Conservation (phyloP, 805 yeast species). For the Candida vaughaniae region DNA sequence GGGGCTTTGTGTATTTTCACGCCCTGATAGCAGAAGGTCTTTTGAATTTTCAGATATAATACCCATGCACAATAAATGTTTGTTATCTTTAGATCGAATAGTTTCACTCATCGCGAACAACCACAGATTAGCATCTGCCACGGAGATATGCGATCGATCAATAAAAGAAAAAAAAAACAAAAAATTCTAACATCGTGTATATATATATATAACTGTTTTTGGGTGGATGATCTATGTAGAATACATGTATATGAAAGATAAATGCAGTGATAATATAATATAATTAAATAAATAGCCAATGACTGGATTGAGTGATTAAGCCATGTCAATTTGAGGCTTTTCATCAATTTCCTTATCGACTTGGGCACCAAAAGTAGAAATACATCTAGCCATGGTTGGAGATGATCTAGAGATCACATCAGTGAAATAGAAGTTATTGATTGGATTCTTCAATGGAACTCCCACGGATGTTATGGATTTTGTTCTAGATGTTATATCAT, state of each 20-base stretch:
- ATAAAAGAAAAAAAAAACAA: no score
- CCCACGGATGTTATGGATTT: slow-evolving; percentile 39
- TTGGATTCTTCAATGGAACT: slow-evolving; percentile 61
- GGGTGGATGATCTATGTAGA: slow-evolving; percentile 7
- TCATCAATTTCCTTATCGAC: slow-evolving; percentile 57
- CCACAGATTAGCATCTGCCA: no score
- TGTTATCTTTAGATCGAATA: no score
- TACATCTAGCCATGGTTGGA: slow-evolving; percentile 87
- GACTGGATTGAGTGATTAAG: no score
- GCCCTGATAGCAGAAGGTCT: no score
- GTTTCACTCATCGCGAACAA: no score
- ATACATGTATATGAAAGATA: slow-evolving; percentile 1
- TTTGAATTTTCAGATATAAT: no score
- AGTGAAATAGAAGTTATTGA: slow-evolving; percentile 83
- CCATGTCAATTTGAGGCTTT: slow-evolving; percentile 39
- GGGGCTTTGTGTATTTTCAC: no score
- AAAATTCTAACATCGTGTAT: no score
- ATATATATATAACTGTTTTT: slow-evolving; percentile 6
- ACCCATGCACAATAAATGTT: no score
- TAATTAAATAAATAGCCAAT: neutral
- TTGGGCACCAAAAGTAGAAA: slow-evolving; percentile 67
- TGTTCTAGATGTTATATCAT: slow-evolving; percentile 40
- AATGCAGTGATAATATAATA: slow-evolving; percentile 8
- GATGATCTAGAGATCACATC: slow-evolving; percentile 85
- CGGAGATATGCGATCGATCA: no score